Evolutionary conservation across 2,329 filamentous ascomycete species (phyloP).

Genomic region (Metarhizium album): DNA sequence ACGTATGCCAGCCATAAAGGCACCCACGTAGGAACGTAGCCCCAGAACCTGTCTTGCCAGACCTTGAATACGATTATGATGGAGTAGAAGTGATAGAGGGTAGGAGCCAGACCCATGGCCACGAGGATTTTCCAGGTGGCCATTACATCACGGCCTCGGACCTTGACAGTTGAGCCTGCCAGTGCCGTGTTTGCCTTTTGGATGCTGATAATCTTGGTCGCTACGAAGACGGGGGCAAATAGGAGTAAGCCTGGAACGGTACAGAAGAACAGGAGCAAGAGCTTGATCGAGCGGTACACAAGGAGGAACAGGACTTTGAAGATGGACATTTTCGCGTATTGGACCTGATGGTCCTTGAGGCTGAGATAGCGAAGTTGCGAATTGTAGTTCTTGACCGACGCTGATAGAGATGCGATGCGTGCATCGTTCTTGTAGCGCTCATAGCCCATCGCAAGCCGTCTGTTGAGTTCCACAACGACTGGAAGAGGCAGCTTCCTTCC

Average conservation of each 20-base stretch:
- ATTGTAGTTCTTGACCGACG: constrained; percentile 76
- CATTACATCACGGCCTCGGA: constrained; percentile 81
- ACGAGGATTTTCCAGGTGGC: constrained; percentile 90
- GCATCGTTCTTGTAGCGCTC: constrained; percentile 86
- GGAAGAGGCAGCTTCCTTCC: constrained; percentile 88
- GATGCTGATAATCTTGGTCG: constrained; percentile 70
- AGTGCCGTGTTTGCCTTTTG: constrained; percentile 76
- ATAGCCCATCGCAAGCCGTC: constrained; percentile 82
- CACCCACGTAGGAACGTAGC: constrained; percentile 69
- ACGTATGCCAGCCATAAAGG: constrained; percentile 69
- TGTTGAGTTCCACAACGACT: constrained; percentile 87
- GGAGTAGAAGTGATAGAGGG: constrained; percentile 75
- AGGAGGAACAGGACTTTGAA: constrained; percentile 65
- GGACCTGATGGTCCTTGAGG: constrained; percentile 87
- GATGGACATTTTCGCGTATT: constrained; percentile 77
- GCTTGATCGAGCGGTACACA: constrained; percentile 69
- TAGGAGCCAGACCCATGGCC: constrained; percentile 71
- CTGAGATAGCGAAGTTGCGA: constrained; percentile 74
- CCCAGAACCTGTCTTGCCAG: constrained; percentile 70
- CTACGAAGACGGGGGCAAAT: constrained; percentile 80
- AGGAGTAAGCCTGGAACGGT: constrained; percentile 80
- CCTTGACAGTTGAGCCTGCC: constrained; percentile 78
- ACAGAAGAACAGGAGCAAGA: constrained; percentile 64
- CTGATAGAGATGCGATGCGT: constrained; percentile 64
- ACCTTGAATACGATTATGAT: constrained; percentile 65